phyloP scores from a whole-genome alignment of 352 stramenopile genomes.

The Pythium aquatile region DNA sequence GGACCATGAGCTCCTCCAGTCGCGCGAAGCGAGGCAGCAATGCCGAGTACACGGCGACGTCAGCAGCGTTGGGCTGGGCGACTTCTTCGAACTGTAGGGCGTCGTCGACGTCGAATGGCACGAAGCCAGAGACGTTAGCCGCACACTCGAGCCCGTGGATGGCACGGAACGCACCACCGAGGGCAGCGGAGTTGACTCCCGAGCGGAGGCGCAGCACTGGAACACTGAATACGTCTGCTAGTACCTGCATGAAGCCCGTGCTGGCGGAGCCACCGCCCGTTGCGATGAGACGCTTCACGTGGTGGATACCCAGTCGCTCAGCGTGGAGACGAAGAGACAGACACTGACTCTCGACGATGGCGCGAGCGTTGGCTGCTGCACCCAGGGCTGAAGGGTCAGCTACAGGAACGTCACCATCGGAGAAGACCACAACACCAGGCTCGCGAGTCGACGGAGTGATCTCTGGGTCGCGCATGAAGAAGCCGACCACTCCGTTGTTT shows the following conservation, averaged over 20 bases:
- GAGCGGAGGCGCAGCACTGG: constrained; percentile 19
- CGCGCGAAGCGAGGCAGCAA: constrained; percentile 13
- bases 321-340: constrained; percentile 55
- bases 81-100: constrained; percentile 12
- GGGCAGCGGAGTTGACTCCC: constrained; percentile 25
- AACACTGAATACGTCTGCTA: constrained; percentile 34
- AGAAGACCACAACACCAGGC: constrained; percentile 47
- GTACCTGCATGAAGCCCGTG: constrained; percentile 50
- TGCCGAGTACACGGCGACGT: constrained; percentile 3
- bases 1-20: constrained; percentile 11
- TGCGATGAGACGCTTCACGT: constrained; percentile 54
- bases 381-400: constrained; percentile 16
- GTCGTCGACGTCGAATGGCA: constrained; percentile 10
- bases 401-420: constrained; percentile 25
- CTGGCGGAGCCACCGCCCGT: constrained; percentile 63
- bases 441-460: constrained; percentile 57
- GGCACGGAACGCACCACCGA: constrained; percentile 29
- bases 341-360: constrained; percentile 68
- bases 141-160: constrained; percentile 15
- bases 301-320: constrained; percentile 49
- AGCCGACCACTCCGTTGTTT: constrained; percentile 48
- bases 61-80: neutral
- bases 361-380: constrained; percentile 37
- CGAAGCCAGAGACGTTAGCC: neutral
- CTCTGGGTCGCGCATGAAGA: constrained; percentile 66